These are phyloP conservation scores for Stagonosporopsis cucurbitacearum DNA, from an alignment of 2,329 filamentous ascomycete species.

Conservation along the genomic window DNA sequence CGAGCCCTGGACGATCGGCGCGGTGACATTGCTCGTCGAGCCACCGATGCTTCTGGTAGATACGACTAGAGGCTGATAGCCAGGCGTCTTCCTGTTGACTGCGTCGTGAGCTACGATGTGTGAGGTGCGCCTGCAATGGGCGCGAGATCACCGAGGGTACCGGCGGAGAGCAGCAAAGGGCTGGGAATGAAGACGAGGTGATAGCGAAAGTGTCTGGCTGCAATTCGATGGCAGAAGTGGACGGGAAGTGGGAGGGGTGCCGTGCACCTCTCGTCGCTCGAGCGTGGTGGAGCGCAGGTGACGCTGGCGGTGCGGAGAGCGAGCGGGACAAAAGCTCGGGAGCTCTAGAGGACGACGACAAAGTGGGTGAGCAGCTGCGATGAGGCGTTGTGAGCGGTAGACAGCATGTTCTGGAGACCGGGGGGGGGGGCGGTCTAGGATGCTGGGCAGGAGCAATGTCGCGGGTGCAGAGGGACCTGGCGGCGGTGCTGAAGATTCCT, in stretches of 20 bases:
- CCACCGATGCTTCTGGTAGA: slow-evolving; percentile 7
- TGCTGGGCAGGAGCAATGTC: slow-evolving; percentile 35
- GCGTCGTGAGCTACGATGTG: slow-evolving; percentile 18
- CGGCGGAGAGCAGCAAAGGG: slow-evolving; percentile 22
- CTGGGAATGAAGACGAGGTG: slow-evolving; percentile 5
- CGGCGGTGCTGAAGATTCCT: slow-evolving; percentile 25
- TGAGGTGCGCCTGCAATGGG: slow-evolving; percentile 21
- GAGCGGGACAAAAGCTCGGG: slow-evolving; percentile 45
- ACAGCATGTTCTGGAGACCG: slow-evolving; percentile 39
- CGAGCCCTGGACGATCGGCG: slow-evolving; percentile 92
- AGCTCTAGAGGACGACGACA: slow-evolving; percentile 46
- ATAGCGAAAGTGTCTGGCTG: slow-evolving; percentile 15
- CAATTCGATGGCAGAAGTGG: slow-evolving; percentile 20
- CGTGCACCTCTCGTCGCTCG: slow-evolving; percentile 21
- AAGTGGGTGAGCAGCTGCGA: slow-evolving; percentile 36
- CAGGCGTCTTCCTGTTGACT: slow-evolving; percentile 3
- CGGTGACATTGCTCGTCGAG: slow-evolving; percentile 63
- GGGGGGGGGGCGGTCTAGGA: slow-evolving; percentile 21
- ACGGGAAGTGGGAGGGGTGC: slow-evolving; percentile 19
- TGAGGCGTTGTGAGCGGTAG: slow-evolving; percentile 22
- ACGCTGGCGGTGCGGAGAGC: slow-evolving; percentile 44
- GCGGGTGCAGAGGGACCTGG: slow-evolving; percentile 32
- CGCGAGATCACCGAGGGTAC: slow-evolving; percentile 19
- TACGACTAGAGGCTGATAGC: background rate
- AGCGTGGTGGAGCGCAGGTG: slow-evolving; percentile 34